Conservation (phyloP, 1,284 basidiomycete species). For the Termitomyces sp. region DNA sequence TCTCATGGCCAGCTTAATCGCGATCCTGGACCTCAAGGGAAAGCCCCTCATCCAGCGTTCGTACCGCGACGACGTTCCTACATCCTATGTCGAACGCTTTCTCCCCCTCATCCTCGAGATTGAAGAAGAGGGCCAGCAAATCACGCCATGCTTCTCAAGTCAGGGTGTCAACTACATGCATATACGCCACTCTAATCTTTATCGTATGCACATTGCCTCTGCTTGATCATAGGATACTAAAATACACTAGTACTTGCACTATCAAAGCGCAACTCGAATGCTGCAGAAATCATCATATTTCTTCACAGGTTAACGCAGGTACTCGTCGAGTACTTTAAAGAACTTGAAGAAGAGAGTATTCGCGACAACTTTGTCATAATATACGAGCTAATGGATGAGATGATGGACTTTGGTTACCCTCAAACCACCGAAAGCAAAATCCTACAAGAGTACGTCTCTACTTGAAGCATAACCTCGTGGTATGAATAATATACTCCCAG, state of each 20-base stretch:
- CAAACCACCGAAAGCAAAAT: constrained; percentile 99
- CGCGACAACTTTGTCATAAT: constrained; percentile 99
- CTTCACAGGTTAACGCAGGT: constrained; percentile 88
- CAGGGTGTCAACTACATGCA: constrained; percentile 98
- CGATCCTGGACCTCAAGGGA: constrained; percentile 97
- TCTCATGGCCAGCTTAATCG: constrained; percentile 63
- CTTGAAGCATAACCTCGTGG: constrained; percentile 1
- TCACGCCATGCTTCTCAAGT: constrained; percentile 92
- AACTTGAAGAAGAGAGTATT: constrained; percentile 98
- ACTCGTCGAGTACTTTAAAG: constrained; percentile 98
- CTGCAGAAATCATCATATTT: constrained; percentile 95
- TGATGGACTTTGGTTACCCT: constrained; percentile 99
- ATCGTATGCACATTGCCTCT: constrained; percentile 59
- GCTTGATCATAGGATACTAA: neutral
- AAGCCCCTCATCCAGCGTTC: constrained; percentile 98
- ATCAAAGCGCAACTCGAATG: constrained; percentile 95
- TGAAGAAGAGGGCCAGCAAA: constrained; percentile 94
- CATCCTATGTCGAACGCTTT: constrained; percentile 89
- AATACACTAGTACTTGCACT: constrained; percentile 77
- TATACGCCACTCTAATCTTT: constrained; percentile 96
- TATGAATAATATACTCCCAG: constrained; percentile 37
- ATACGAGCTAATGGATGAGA: constrained; percentile 96
- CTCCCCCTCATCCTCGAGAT: constrained; percentile 93
- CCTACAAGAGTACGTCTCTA: constrained; percentile 77
- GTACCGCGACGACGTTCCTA: constrained; percentile 92